Conservation (phyloP, 768 basidiomycete species). For the Kwoniella sp. region DNA sequence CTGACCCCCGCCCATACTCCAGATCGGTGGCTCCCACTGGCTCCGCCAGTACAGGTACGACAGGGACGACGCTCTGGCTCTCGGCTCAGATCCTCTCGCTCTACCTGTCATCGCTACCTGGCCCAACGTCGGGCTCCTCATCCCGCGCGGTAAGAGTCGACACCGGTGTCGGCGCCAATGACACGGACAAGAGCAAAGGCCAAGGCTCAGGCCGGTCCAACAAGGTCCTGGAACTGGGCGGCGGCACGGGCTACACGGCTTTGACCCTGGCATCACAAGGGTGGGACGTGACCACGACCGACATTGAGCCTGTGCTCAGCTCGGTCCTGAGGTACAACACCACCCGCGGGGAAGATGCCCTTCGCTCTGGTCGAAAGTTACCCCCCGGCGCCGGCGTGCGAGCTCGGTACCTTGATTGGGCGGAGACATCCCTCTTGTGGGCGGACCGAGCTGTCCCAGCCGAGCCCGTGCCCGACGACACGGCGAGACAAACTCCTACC, state of each 20-base stretch:
- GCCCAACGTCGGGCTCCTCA: neutral
- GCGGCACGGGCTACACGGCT: conserved; percentile 75
- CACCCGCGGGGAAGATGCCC: too few relatives aligned
- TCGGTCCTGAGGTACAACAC: conserved; percentile 62
- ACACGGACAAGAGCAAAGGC: neutral
- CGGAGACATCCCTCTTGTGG: too few relatives aligned
- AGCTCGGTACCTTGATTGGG: too few relatives aligned
- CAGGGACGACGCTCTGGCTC: conserved; percentile 81
- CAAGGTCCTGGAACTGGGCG: conserved; percentile 69
- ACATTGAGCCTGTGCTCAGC: conserved; percentile 62
- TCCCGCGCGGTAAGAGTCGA: neutral
- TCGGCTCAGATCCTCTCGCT: conserved; percentile 69
- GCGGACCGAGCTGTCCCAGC: too few relatives aligned
- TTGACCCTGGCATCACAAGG: conserved; percentile 65
- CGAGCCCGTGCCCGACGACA: too few relatives aligned
- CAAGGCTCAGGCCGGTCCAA: conserved; percentile 7
- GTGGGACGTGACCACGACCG: conserved; percentile 73
- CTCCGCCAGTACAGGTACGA: conserved; percentile 52
- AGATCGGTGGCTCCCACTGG: too few relatives aligned
- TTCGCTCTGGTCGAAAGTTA: too few relatives aligned
- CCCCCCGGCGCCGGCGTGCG: too few relatives aligned
- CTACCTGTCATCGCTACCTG: conserved; percentile 52
- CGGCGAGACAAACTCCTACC: too few relatives aligned
- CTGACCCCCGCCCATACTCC: too few relatives aligned
- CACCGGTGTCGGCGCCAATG: conserved; percentile 12